Evolutionary conservation across 2,329 filamentous ascomycete genomes (phyloP), one percentile per base, ranked within the genome.

Genomic region (Epichloe hybrida): DNA sequence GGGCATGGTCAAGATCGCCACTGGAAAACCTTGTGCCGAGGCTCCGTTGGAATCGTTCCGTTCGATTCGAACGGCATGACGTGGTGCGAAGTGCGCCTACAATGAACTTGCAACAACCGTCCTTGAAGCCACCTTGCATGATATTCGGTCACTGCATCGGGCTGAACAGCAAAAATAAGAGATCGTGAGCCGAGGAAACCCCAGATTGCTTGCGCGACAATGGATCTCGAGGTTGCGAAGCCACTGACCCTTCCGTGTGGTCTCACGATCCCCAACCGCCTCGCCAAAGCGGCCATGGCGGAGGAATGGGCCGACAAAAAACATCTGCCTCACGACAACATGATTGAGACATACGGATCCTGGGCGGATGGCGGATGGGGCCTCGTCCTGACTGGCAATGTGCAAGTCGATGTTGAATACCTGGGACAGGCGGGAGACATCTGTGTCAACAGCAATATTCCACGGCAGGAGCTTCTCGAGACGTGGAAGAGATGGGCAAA

Each of bases 321-420:
- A 51, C 54, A 72, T 31, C 65, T 72, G 1, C 76, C 76, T 0
- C 68, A 67, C 12, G 57, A 69, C 6, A 61, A 66, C 2, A 64
- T 76, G 13, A 46, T 64, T 3, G 61, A 69, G 2, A 66, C 73
- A 0, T 83, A 83, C 56, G 62, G 64, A 2, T 59, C 64, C 55
- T 83, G 79, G 79, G 71, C 72, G 0, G 62, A 71, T 8, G 74
- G 74, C 3, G 70, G 68, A n/a, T 78, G 74, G 73, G 76, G 75
- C 1, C 59, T 76, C 55, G 55, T 78, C 12, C 48, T 77, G n/a
- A 76, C 75, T 0, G 72, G 73, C 52, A 74, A 75, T 50, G 70
- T 76, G 1, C 64, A 70, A 38, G 63, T 76, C 3, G 68, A 74
- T 39, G 54, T 59, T 0, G 52, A 52, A 0, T 66, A 71, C 50